Evolutionary conservation across 345 rosid genomes (phyloP), one percentile per base, ranked within the genome.

Genomic region (Populus tremula): DNA sequence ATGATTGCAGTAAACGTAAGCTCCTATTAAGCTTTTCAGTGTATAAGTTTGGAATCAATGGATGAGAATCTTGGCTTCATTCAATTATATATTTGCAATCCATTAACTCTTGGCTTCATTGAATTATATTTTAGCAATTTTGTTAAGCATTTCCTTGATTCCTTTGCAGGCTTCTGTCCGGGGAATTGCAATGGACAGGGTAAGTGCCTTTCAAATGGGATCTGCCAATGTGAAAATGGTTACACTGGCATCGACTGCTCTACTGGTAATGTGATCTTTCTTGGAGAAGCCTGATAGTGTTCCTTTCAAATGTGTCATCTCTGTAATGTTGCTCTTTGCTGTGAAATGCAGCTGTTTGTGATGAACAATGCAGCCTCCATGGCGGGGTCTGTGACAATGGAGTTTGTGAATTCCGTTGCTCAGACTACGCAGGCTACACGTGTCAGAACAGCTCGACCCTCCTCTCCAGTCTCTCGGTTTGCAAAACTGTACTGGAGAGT

Each of bases 331-430:
- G 20, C 71, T 13, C 47, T 67, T 50, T 77, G 67, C 56, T 38
- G 31, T 65, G 76, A 72, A 54, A 20, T 79, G 84, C 95, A 96
- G 99, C 94, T 82, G 92, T 90, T 61, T 96, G 99, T 29, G 97
- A 96, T 45, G 99, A 96, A 78, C 99, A 96, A 70, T 96, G 99
- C 87, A 96, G 98, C 79, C 93, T 96, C 21, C 99, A 96, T 53
- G 98, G 99, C 38, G 99, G 99, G 72, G 99, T 96, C n/a, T 96
- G 99, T 80, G 99, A 96, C 77, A 91, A 96, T 63, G 99, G 99
- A 56, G 97, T 92, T 84, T 96, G 99, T 29, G 99, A 96, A 81
- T 96, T 96, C 74, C 94, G 98, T 41, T 96, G 99, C 93, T 96
- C 99, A 16, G 99, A 96, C 84, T 96, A 96, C 80, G 97, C 98